A percentile compares a stretch with the other conserved stretches of the same genome.
phyloP scores from a whole-genome alignment of 352 stramenopile genomes.

The Globisporangium radiosum region DNA sequence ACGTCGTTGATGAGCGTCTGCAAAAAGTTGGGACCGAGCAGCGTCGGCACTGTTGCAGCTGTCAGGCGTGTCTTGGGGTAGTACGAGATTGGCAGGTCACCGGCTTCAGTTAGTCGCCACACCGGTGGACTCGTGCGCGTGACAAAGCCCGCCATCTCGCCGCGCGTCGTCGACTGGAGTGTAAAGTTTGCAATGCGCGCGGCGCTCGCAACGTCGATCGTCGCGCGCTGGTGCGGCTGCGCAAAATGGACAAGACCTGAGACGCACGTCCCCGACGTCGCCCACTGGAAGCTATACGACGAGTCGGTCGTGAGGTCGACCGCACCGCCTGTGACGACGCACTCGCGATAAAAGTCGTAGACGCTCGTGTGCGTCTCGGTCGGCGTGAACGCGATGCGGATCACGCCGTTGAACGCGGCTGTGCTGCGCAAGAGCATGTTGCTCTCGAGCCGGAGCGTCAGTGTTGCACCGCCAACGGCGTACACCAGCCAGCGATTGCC shows the following conservation, averaged over 20 bases:
- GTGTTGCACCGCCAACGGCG: slow-evolving; percentile 14
- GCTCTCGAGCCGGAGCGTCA: slow-evolving; percentile 35
- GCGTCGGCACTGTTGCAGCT: slow-evolving; percentile 8
- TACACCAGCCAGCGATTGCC: slow-evolving; percentile 60
- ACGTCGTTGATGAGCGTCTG: slow-evolving; percentile 48
- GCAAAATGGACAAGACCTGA: slow-evolving; percentile 59
- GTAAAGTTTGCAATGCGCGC: slow-evolving; percentile 23
- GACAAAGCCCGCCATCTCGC: slow-evolving; percentile 44
- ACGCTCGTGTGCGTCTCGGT: slow-evolving; percentile 30
- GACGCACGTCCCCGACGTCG: slow-evolving; percentile 43
- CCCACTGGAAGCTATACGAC: slow-evolving; percentile 55
- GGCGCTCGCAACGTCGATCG: slow-evolving; percentile 35
- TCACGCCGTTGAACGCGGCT: slow-evolving; percentile 28
- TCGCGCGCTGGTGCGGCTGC: slow-evolving; percentile 49
- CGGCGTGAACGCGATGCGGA: slow-evolving; percentile 40
- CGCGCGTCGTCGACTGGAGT: slow-evolving; percentile 44
- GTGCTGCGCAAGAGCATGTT: slow-evolving; percentile 33
- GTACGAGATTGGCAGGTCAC: slow-evolving; percentile 42
- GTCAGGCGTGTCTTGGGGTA: slow-evolving; percentile 41
- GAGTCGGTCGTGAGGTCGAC: slow-evolving; percentile 36
- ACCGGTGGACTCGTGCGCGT: slow-evolving; percentile 29
- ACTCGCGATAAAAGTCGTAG: slow-evolving; percentile 61
- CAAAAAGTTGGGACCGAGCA: slow-evolving; percentile 20
- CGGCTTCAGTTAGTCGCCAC: slow-evolving; percentile 44
- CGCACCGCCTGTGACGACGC: slow-evolving; percentile 43